These are phyloP conservation scores for Kodamaea arcana DNA, from an alignment of 1,139 yeast species.

Conservation along the genomic window DNA sequence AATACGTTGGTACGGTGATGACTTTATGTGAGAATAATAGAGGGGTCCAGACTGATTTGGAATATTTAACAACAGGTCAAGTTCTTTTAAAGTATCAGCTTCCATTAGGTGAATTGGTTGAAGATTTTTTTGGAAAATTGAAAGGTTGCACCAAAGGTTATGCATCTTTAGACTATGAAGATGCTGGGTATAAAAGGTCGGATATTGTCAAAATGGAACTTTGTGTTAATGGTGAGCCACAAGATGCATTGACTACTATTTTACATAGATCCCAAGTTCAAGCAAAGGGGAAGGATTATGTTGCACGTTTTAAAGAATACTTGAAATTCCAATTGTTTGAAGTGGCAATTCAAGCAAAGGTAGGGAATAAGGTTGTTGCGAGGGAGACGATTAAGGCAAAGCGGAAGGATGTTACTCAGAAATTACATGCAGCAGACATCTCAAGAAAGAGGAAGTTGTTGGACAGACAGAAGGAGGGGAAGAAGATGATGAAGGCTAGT, in stretches of 20 bases:
- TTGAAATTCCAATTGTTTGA: conserved; percentile 82
- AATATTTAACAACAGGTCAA: conserved; percentile 77
- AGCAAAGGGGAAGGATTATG: conserved; percentile 74
- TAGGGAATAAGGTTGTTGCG: conserved; percentile 79
- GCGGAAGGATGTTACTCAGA: conserved; percentile 88
- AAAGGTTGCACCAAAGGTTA: conserved; percentile 90
- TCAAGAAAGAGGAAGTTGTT: conserved; percentile 84
- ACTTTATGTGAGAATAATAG: conserved; percentile 79
- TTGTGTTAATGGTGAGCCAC: conserved; percentile 82
- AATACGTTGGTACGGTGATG: conserved; percentile 83
- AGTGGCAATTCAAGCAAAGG: conserved; percentile 87
- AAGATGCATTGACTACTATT: conserved; percentile 90
- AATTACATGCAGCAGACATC: conserved; percentile 89
- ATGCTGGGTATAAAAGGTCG: conserved; percentile 76
- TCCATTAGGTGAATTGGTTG: conserved; percentile 87
- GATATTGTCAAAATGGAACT: conserved; percentile 86
- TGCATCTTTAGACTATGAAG: conserved; percentile 93
- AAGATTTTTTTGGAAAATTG: conserved; percentile 89
- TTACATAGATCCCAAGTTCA: conserved; percentile 80
- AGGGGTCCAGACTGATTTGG: conserved; percentile 77
- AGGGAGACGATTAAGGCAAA: conserved; percentile 92
- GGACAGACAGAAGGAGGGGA: conserved; percentile 90
- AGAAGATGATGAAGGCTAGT: conserved; percentile 72
- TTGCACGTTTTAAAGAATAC: conserved; percentile 72
- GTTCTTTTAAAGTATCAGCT: conserved; percentile 73